Evolutionary conservation across 2,329 filamentous ascomycete species (phyloP), one percentile per base, ranked within the genome.

Genomic region (Thermochaetoides dissita): DNA sequence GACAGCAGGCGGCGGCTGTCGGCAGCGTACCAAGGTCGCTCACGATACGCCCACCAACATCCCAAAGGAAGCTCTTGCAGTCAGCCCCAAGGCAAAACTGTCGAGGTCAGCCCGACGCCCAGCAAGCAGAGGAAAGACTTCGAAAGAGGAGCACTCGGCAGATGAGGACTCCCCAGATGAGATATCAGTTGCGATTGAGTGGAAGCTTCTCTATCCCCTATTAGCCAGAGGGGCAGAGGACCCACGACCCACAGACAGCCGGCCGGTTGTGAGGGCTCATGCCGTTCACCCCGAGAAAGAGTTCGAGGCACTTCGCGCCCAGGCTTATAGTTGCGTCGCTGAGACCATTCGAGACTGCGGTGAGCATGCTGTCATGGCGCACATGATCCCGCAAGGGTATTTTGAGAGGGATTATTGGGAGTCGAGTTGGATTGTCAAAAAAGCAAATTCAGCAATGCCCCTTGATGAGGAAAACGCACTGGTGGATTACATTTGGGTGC

Each of bases 351-450:
- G 40, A 11, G 30, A 34, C 8, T 34, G 48, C 2, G 50, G 53
- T 2, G 46, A 50, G 24, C 46, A 51, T 8, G 60, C 60, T 8
- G 50, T 58, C 10, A 58, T 57, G 34, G 46, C 50, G 28, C 41
- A 51, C 17, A 52, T 57, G 2, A 53, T 63, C 34, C 8, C 31
- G 34, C 49, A 7, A 36, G 44, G 7, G 7, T 48, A 49, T 3
- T 37, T 41, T 8, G 44, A 52, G 6, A 48, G 50, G 11, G 52
- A 61, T 17, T 61, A 53, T 40, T 64, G 60, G 61, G 45, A 45
- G n/a, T 53, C 55, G 1, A 52, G 57, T 40, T 65, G 62, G 62
- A 58, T 64, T 28, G 58, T 65, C 33, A 64, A 65, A 44, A 60
- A 58, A 41, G 58, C 62, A 33, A 63, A 63, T 46, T 64, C 62